These are phyloP conservation scores for Hericium rajendrae DNA, from an alignment of 768 basidiomycete species.

Conservation along the genomic window DNA sequence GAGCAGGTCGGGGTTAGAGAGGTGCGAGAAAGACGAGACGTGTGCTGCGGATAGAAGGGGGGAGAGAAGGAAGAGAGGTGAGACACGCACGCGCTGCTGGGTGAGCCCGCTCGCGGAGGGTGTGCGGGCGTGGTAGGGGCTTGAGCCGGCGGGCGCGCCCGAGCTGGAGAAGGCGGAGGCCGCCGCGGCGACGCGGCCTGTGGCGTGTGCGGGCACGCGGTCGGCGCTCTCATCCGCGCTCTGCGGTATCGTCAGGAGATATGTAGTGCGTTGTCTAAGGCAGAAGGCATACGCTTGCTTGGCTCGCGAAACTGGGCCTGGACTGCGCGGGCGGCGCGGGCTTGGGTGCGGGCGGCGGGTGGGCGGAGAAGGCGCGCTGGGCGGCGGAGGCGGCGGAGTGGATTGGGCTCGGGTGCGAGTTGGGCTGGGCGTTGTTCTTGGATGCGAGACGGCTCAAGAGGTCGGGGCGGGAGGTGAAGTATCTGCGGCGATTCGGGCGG, in stretches of 20 bases:
- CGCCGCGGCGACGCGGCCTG: constrained; percentile 51
- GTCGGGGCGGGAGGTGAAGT: constrained; percentile 14
- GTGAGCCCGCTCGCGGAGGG: neutral
- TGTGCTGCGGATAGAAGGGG: too few relatives aligned
- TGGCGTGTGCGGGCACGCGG: constrained; percentile 28
- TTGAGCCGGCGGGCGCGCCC: neutral
- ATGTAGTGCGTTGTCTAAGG: too few relatives aligned
- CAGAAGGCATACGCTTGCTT: too few relatives aligned
- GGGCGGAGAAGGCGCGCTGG: constrained; percentile 34
- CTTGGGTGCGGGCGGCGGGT: constrained; percentile 30
- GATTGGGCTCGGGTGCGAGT: neutral
- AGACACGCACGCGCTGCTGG: neutral
- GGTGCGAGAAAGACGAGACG: too few relatives aligned
- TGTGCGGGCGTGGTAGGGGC: too few relatives aligned
- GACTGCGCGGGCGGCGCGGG: neutral
- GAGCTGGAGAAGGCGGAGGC: constrained; percentile 31
- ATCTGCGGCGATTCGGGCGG: neutral
- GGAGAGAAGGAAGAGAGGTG: neutral
- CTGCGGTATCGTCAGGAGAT: too few relatives aligned
- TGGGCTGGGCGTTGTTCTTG: neutral
- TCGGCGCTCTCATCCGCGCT: too few relatives aligned
- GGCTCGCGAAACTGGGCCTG: neutral
- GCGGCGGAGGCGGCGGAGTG: constrained; percentile 31
- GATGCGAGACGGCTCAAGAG: constrained; percentile 5
- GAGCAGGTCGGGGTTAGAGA: too few relatives aligned